Evolutionary conservation across 2,329 filamentous ascomycete species (phyloP), one percentile per base, ranked within the genome.

Genomic region (Calycina herbarum): DNA sequence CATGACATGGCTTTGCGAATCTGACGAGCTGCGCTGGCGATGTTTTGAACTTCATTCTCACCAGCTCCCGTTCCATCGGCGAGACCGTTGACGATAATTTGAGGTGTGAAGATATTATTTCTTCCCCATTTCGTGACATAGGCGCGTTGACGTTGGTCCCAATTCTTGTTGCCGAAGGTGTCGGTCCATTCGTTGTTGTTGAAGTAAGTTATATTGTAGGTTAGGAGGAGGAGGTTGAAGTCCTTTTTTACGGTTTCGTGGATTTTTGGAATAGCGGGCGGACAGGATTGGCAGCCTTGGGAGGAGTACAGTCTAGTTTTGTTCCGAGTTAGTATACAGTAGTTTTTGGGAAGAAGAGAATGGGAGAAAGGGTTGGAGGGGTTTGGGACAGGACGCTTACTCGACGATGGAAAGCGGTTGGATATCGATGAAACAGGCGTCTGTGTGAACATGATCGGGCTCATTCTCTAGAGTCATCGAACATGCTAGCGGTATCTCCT

Each of bases 161-260:
- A 77, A 1, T 67, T 56, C 1, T 63, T 64, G 60, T 66, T 72
- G 40, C 72, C 74, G 64, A 74, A 72, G 1, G 73, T 76, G 61
- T 78, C 77, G 57, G 74, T 73, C 76, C 75, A 77, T 42, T 74
- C 76, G 13, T 71, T 67, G 65, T 77, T 73, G 64, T 78, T 74
- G 60, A 77, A 79, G 61, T 76, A 64, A 1, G 75, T 77, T 29
- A 79, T 73, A 62, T 77, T 71, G 68, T 76, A 78, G 7, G 73
- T 77, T 15, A 78, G 69, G 7, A 77, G 72, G 48, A 74, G 69
- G 17, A 77, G 64, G 64, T 77, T 77, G 3, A 73, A 74, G 31
- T 62, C 60, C 6, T 72, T 65, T 40, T 69, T 71, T 7, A 71
- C 72, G 24, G 68, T 72, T 13, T 74, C 71, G 42, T 74, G 76